Evolutionary conservation across 2,329 filamentous ascomycete genomes (phyloP).

Genomic region (Lachnellula occidentalis): DNA sequence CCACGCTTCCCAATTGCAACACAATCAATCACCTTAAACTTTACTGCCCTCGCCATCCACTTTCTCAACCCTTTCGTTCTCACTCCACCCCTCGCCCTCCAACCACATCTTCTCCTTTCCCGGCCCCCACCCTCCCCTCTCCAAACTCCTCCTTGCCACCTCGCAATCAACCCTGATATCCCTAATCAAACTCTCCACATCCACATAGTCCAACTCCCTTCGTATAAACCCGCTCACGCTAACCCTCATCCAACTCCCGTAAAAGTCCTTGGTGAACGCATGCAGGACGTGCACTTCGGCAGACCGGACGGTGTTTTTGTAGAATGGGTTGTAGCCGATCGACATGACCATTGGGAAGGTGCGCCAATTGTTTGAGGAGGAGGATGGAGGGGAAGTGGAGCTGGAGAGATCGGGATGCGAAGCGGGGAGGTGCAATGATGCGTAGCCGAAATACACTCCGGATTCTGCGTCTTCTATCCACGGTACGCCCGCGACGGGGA

Average conservation of each 20-base stretch:
- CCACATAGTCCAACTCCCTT: slow-evolving; percentile 82
- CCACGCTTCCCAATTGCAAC: not conserved
- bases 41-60: not conserved
- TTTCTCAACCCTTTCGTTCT: not conserved
- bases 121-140: slow-evolving; percentile 52
- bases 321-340: slow-evolving; percentile 96
- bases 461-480: slow-evolving; percentile 62
- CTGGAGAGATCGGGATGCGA: slow-evolving; percentile 36
- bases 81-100: slow-evolving; percentile 9
- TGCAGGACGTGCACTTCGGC: slow-evolving; percentile 90
- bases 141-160: slow-evolving; percentile 70
- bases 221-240: slow-evolving; percentile 82
- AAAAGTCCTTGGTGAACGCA: slow-evolving; percentile 74
- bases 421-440: slow-evolving; percentile 58
- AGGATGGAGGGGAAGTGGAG: slow-evolving; percentile 16
- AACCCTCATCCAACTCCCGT: slow-evolving; percentile 72
- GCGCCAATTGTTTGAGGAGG: slow-evolving; percentile 23
- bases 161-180: slow-evolving; percentile 89
- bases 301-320: slow-evolving; percentile 80
- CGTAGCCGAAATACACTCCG: slow-evolving; percentile 93
- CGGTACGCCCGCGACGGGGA: slow-evolving; percentile 62
- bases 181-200: slow-evolving; percentile 73
- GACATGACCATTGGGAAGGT: slow-evolving; percentile 87
- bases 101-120: slow-evolving; percentile 16
- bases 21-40: not conserved